Evolutionary conservation across 202 grass and related monocot species (phyloP), one percentile per base, ranked within the genome.

Genomic region (Digitaria exilis): DNA sequence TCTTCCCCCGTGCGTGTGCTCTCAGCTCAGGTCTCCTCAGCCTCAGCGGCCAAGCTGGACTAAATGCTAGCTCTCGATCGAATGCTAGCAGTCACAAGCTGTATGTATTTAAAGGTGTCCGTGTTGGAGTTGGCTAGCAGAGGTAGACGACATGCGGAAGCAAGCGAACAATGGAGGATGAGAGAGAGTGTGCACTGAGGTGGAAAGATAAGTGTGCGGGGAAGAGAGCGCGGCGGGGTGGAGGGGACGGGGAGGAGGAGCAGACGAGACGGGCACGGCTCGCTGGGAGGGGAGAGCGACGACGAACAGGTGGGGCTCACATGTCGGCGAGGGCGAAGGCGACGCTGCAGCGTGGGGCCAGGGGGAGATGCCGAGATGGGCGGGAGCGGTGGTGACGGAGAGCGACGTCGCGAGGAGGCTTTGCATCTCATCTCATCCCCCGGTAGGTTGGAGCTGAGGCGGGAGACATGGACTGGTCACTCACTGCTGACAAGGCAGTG

Each of bases 261-360:
- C 62, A 86, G 84, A 79, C n/a, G n/a, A n/a, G n/a, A n/a, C 67
- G 73, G 74, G 50, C 83, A 86, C 79, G 83, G 83, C 83, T 90
- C 83, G 39, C 4, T 0, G 82, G n/a, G n/a, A n/a, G n/a, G n/a
- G n/a, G 82, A 66, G 35, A 66, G 35, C 12, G 72, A 76, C 56
- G 55, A 63, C 31, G 62, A 52, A 14, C 7, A 25, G 15, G 26
- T 31, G 7, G n/a, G 6, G 12, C 26, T 60, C 77, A 28, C 25
- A 2, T 11, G 77, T 56, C 69, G 49, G 77, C 4, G 25, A 80
- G 0, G 24, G 42, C 4, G 45, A n/a, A n/a, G n/a, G n/a, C n/a
- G n/a, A n/a, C n/a, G n/a, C n/a, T n/a, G n/a, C n/a, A n/a, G 42
- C 5, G 42, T 61, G 67, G 80, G 80, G 28, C 67, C n/a, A n/a